Evolutionary conservation across 495 filamentous ascomycete species (phyloP).

Genomic region (Penicillium turbatum): DNA sequence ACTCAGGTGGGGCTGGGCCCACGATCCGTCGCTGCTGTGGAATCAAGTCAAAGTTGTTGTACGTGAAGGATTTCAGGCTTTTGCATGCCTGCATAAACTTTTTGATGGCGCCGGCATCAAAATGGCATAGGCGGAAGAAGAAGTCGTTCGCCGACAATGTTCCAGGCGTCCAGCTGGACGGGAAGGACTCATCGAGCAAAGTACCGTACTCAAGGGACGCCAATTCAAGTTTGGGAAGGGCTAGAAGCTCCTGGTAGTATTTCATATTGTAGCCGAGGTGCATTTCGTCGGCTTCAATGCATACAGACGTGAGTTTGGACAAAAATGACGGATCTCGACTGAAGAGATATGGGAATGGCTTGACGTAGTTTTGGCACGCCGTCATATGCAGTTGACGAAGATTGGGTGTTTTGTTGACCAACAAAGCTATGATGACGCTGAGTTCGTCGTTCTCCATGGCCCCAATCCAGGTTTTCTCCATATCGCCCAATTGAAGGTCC

Average conservation of each 20-base stretch:
- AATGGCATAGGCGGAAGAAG: conserved; percentile 11
- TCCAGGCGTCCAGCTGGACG: conserved; percentile 13
- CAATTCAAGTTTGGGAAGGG: conserved; percentile 7
- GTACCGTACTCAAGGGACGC: no score
- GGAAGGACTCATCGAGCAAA: not conserved
- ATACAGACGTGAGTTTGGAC: conserved; percentile 15
- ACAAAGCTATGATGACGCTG: conserved; percentile 14
- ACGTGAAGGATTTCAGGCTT: conserved; percentile 15
- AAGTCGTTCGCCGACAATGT: conserved; percentile 8
- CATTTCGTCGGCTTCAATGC: conserved; percentile 3
- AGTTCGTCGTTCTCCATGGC: conserved; percentile 9
- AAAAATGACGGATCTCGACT: conserved; percentile 15
- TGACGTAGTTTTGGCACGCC: conserved; percentile 2
- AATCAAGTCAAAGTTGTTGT: conserved; percentile 11
- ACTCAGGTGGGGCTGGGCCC: not conserved
- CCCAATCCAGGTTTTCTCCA: not conserved
- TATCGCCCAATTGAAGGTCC: not conserved
- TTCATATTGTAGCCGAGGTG: conserved; percentile 6
- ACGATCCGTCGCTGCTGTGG: not conserved
- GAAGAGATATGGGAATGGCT: conserved; percentile 15
- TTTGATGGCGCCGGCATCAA: conserved; percentile 12
- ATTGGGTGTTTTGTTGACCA: conserved; percentile 23
- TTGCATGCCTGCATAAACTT: conserved; percentile 21
- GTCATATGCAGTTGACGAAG: conserved; percentile 17
- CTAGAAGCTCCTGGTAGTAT: conserved; percentile 11